Evolutionary conservation across 1,284 basidiomycete species (phyloP).

Genomic region (Sutorius eximius): DNA sequence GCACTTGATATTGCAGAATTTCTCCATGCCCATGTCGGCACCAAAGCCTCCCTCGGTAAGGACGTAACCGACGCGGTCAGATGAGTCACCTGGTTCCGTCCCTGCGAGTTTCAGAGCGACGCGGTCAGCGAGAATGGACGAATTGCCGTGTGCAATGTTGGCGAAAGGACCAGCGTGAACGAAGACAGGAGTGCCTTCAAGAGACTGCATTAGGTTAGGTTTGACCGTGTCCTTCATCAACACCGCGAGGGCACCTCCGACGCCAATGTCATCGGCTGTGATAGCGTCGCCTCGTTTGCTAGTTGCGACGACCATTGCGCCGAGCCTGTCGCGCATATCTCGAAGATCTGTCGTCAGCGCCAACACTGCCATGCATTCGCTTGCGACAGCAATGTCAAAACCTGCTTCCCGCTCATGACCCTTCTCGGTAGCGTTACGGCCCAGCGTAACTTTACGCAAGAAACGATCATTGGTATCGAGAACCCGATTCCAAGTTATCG

Average conservation of each 20-base stretch:
- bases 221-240: conserved; percentile 99
- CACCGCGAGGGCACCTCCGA: conserved; percentile 93
- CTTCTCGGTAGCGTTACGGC: conserved; percentile 88
- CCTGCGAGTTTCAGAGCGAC: conserved; percentile 97
- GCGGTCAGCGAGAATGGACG: conserved; percentile 95
- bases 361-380: conserved; percentile 98
- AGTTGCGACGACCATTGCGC: conserved; percentile 96
- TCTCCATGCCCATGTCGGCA: conserved; percentile 99
- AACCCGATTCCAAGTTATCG: conserved; percentile 98
- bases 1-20: conserved; percentile 99
- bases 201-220: conserved; percentile 98
- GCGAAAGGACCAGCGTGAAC: conserved; percentile 99
- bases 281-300: conserved; percentile 89
- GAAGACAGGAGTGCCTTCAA: conserved; percentile 98
- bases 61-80: conserved; percentile 88
- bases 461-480: conserved; percentile 97
- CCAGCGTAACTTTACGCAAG: conserved; percentile 92
- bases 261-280: conserved; percentile 96
- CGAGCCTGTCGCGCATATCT: conserved; percentile 92
- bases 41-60: conserved; percentile 99
- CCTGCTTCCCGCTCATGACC: conserved; percentile 88
- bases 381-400: conserved; percentile 97
- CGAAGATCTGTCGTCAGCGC: conserved; percentile 85
- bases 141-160: conserved; percentile 99
- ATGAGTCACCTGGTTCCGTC: conserved; percentile 86